Evolutionary conservation across 1,284 basidiomycete genomes (phyloP).

Genomic region (Ceratobasidium sp.): DNA sequence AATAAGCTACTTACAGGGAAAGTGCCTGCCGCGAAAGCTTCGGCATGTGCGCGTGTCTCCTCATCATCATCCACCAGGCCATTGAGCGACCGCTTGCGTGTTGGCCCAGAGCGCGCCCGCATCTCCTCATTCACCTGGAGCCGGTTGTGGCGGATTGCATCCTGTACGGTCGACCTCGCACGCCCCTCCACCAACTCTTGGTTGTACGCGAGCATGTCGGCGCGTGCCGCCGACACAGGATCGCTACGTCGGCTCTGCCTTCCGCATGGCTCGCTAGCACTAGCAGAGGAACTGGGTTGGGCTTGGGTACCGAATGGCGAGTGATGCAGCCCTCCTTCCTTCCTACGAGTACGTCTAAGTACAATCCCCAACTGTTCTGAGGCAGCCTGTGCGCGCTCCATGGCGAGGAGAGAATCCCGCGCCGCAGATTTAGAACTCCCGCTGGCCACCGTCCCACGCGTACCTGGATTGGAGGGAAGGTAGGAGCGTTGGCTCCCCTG

Average conservation of each 20-base stretch:
- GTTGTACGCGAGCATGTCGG: not conserved
- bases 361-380: not conserved
- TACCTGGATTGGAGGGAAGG: not conserved
- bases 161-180: not conserved
- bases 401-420: not conserved
- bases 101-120: not conserved
- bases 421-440: not conserved
- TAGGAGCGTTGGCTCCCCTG: not conserved
- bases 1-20: not conserved
- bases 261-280: not conserved
- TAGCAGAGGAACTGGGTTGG: not conserved
- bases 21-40: slow-evolving; percentile 1
- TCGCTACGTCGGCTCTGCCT: not conserved
- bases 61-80: slow-evolving; percentile 6
- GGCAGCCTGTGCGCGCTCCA: not conserved
- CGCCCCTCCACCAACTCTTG: not conserved
- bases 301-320: not conserved
- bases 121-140: not conserved
- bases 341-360: too few species aligned
- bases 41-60: not conserved
- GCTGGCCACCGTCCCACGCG: not conserved
- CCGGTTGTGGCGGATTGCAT: not conserved
- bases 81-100: not conserved
- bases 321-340: not conserved
- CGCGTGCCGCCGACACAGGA: not conserved